Conservation (phyloP, 768 basidiomycete genomes). For the Boletus subparvulus region DNA sequence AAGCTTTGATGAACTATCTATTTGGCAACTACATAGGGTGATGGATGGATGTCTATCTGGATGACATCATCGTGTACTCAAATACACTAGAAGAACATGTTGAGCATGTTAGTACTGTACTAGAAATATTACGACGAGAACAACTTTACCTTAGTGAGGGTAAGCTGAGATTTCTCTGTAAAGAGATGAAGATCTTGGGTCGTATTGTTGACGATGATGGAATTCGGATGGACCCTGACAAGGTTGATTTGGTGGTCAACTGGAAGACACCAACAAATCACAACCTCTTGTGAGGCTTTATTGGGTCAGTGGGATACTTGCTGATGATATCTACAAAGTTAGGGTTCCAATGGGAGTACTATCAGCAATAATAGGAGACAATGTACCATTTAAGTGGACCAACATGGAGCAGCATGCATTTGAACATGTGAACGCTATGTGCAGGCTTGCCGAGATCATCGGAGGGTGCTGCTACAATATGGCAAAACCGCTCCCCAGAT, state of each 20-base stretch:
- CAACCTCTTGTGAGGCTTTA: background rate
- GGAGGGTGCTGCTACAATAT: background rate
- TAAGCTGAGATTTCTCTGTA: constrained; percentile 36
- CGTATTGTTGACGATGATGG: constrained; percentile 37
- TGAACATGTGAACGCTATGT: too few relatives aligned
- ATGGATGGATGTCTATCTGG: constrained; percentile 8
- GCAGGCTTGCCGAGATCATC: too few relatives aligned
- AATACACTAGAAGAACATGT: constrained; percentile 30
- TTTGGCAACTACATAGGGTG: background rate
- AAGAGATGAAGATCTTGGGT: constrained; percentile 36
- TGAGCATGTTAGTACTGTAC: constrained; percentile 30
- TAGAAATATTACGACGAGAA: constrained; percentile 35
- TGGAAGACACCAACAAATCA: background rate
- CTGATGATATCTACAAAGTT: constrained; percentile 3
- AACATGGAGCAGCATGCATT: too few relatives aligned
- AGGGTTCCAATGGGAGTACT: background rate
- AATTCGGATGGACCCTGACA: constrained; percentile 44
- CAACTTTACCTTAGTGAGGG: constrained; percentile 36
- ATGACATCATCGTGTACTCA: constrained; percentile 5
- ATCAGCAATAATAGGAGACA: background rate
- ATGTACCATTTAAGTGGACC: background rate
- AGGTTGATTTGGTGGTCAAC: constrained; percentile 36
- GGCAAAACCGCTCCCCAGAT: too few relatives aligned
- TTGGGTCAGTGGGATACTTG: background rate
- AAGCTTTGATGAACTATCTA: constrained; percentile 19